Conservation (phyloP, 306 rosid species). For the Vachellia collinsii region DNA sequence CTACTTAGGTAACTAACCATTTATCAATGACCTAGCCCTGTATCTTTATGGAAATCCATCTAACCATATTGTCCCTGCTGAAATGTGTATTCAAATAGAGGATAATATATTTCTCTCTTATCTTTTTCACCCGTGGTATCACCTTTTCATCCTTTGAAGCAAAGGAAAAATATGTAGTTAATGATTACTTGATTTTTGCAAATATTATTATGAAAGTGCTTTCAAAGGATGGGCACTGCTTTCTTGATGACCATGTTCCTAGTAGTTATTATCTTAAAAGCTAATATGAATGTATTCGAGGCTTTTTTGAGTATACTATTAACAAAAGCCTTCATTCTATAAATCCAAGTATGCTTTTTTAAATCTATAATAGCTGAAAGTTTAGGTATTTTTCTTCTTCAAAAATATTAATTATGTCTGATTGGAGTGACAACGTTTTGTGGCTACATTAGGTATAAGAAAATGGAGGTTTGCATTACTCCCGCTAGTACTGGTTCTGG, state of each 20-base stretch:
- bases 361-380: slow-evolving; percentile 14
- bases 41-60: neutral
- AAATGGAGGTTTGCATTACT: slow-evolving; percentile 67
- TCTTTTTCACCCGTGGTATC: neutral
- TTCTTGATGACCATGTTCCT: neutral
- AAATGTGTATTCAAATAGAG: neutral
- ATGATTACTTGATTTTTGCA: slow-evolving; percentile 7
- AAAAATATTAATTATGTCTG: slow-evolving; percentile 5
- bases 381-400: neutral
- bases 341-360: neutral
- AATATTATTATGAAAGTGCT: slow-evolving; percentile 8
- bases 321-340: slow-evolving; percentile 2
- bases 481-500: slow-evolving; percentile 56
- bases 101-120: neutral
- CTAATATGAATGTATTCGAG: slow-evolving; percentile 8
- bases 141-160: neutral
- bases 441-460: slow-evolving; percentile 58
- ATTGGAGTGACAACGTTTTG: slow-evolving; percentile 32
- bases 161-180: neutral
- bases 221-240: neutral
- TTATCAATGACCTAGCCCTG: neutral
- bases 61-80: neutral
- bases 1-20: neutral
- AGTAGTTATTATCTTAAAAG: neutral
- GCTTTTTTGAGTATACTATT: neutral